Base-by-base conservation (phyloP, 2,329 filamentous ascomycete genomes). In the Xylariaceae sp. region DNA sequence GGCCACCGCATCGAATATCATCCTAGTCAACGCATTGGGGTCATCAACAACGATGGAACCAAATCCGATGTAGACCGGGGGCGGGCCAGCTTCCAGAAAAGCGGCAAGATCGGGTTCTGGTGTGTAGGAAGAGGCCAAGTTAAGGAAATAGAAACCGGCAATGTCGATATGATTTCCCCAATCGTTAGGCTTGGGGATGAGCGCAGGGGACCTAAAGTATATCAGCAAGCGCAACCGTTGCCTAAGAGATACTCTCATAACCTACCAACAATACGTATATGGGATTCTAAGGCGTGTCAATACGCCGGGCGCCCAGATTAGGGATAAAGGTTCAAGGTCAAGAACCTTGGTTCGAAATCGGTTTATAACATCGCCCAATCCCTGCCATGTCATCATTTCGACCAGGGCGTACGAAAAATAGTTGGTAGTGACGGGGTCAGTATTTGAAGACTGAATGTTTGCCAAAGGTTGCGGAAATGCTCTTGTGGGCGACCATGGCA, bases 381-480 rank as follows among this genome's bases (percentile, higher is more conserved):
- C 90, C 68, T 96, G 90, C 90, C 90, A 95, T 11, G 90, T 91
- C 77, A 96, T 83, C 80, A 95, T 89, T 58, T 96, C 90, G 2
- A 95, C 87, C 17, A 95, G 73, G 0, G 86, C 83, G 61, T 95
- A 96, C 0, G 86, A 88, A 49, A 95, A 76, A 62, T 89, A 92
- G 59, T 94, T 95, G 1, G 88, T 67, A 11, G 65, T 67, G 12
- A 66, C 81, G 5, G 82, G 76, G 59, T 94, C 89, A 1, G 86
- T 86, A 58, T 90, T 89, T 15, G 65, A 62, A 15, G 65, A 67
- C 54, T 88, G 80, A 49, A 95, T 85, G 56, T 94, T 92, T 0
- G 90, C 89, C 19, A 96, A 74, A 0, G 90, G 90, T 60, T 96
- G 90, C 0, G 89, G 88, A 57, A 95, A 95, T 0, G 86, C 81